phyloP scores from a whole-genome alignment of 2,329 filamentous ascomycete genomes.

The Aquanectria penicillioides region DNA sequence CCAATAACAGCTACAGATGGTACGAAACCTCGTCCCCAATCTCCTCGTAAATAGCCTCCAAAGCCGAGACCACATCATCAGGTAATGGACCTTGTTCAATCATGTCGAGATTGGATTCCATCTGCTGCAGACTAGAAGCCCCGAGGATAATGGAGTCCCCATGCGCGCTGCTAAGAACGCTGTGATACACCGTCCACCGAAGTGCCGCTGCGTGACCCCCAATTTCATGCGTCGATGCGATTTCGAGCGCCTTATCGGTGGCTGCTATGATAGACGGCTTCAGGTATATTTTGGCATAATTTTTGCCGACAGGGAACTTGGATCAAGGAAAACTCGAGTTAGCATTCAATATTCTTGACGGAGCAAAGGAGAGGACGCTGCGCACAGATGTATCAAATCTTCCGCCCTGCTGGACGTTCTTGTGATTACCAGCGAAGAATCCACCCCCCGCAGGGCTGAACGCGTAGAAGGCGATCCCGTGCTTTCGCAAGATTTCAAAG shows the following conservation, averaged over 20 bases:
- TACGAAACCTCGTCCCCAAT: constrained; percentile 30
- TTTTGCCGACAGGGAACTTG: constrained; percentile 23
- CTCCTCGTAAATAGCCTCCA: constrained; percentile 33
- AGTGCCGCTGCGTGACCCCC: constrained; percentile 52
- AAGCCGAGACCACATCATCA: constrained; percentile 42
- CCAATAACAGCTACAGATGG: constrained; percentile 17
- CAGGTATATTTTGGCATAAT: constrained; percentile 41
- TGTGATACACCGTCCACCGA: constrained; percentile 53
- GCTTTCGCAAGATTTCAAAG: constrained; percentile 53
- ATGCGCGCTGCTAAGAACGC: constrained; percentile 40
- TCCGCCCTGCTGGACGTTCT: constrained; percentile 26
- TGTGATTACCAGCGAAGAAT: constrained; percentile 40
- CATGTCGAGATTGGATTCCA: constrained; percentile 46
- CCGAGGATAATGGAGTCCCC: constrained; percentile 52
- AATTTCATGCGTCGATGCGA: constrained; percentile 47
- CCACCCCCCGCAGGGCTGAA: constrained; percentile 47
- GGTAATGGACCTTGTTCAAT: constrained; percentile 54
- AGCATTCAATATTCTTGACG: neutral
- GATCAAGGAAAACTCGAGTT: neutral
- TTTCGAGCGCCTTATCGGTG: constrained; percentile 37
- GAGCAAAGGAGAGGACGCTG: neutral
- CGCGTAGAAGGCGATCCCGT: constrained; percentile 55
- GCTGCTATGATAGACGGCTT: constrained; percentile 42
- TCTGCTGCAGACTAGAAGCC: constrained; percentile 47
- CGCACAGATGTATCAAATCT: constrained; percentile 42